phyloP scores from a whole-genome alignment of 148 eudicot species.

The Persicaria maculosa region DNA sequence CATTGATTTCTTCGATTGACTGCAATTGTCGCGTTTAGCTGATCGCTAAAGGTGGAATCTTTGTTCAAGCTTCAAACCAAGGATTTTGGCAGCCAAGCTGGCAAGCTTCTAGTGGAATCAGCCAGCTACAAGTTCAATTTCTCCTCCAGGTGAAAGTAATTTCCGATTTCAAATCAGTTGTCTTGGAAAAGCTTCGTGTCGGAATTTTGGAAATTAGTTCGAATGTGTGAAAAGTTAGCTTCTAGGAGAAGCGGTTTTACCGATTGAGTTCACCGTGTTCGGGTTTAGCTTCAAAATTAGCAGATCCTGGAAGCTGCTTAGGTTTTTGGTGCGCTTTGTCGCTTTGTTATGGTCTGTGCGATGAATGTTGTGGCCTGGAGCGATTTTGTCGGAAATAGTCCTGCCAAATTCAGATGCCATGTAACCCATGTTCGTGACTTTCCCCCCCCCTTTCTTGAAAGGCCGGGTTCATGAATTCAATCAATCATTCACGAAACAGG shows the following conservation, averaged over 20 bases:
- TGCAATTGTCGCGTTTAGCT: not conserved
- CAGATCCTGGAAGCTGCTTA: not conserved
- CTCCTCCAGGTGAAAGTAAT: not conserved
- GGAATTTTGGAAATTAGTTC: not conserved
- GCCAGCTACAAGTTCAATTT: not conserved
- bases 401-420: slow-evolving; percentile 30
- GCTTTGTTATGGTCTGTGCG: not conserved
- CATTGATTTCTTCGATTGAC: not conserved
- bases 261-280: not conserved
- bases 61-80: slow-evolving; percentile 2
- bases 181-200: not conserved
- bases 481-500: slow-evolving; percentile 13
- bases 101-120: not conserved
- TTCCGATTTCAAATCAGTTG: not conserved
- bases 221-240: not conserved
- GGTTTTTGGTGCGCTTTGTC: slow-evolving; percentile 4
- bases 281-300: not conserved
- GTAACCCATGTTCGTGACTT: slow-evolving; percentile 9
- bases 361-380: not conserved
- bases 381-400: slow-evolving; percentile 37
- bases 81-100: not conserved
- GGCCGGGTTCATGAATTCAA: slow-evolving; percentile 11
- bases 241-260: not conserved
- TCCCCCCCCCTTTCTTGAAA: not conserved
- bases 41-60: not conserved